Evolutionary conservation across 2,329 filamentous ascomycete genomes (phyloP), one percentile per base, ranked within the genome.

Genomic region (Colletotrichum echinochloae): DNA sequence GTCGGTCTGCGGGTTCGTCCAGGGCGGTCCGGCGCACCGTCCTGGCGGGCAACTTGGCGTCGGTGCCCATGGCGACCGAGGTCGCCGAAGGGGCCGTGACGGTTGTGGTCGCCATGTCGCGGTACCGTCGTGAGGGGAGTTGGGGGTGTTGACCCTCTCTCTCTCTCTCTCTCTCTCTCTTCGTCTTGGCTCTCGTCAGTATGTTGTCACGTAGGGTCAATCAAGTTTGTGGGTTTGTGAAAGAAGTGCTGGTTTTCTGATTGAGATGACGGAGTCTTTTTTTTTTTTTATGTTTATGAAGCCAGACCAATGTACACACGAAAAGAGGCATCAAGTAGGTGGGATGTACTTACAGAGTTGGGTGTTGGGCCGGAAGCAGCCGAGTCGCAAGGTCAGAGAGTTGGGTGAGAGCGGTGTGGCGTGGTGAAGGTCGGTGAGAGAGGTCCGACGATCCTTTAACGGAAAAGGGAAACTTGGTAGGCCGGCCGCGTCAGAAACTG

Each of bases 21-120:
- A 65, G 23, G 26, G 55, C 48, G 16, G 72, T 73, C n/a, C 72
- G 72, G 18, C 48, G 60, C 3, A 64, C 55, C 11, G 72, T 71
- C 57, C 37, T 26, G 5, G 68, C 68, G 23, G 57, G 44, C 5
- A 71, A 16, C 35, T 59, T 68, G 14, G 59, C 5, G 5, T 48
- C 44, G 44, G 51, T 1, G 49, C 18, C 16, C 60, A 57, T 64
- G 23, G 60, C 8, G 23, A 41, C n/a, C 18, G 35, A 30, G 9
- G 48, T 14, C 16, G 60, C 18, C 2, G 52, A 9, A 26, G 52
- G n/a, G 14, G 49, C n/a, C 1, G 20, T 49, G n/a, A 28, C 14
- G 30, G 59, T 60, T 20, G 59, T 60, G 44, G 59, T 60, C 8
- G 55, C 30, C 35, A 44, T 44, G 37, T 20, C 28, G n/a, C 20